These are phyloP conservation scores for Ceratocystis smalleyi DNA, from an alignment of 2,329 filamentous ascomycete species.

Conservation along the genomic window DNA sequence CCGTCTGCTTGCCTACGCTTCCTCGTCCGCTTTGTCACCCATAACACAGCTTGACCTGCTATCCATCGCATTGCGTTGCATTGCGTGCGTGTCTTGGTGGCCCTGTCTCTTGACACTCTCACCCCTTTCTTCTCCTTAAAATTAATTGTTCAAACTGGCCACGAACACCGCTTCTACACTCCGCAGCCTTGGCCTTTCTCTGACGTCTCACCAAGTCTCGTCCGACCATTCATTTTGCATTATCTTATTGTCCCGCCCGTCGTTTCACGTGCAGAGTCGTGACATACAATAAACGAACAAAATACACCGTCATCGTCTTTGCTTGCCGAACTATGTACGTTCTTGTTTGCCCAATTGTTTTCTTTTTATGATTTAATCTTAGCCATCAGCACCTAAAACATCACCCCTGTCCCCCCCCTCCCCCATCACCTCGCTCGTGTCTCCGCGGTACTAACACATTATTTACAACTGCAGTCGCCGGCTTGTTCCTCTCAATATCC, in stretches of 20 bases:
- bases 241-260: not conserved
- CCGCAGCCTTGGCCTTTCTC: not conserved
- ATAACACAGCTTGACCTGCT: too few species aligned
- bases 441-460: not conserved
- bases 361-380: not conserved
- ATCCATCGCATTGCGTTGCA: too few species aligned
- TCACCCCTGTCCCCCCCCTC: not conserved
- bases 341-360: not conserved
- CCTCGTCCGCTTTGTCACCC: too few species aligned
- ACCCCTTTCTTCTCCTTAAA: not conserved
- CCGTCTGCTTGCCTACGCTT: too few species aligned
- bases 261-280: not conserved
- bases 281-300: not conserved
- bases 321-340: not conserved
- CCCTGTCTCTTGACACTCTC: not conserved
- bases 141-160: not conserved
- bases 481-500: too few species aligned
- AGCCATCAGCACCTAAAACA: not conserved
- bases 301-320: not conserved
- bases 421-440: not conserved
- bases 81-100: too few species aligned
- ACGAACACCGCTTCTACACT: not conserved
- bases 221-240: not conserved
- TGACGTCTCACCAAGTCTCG: not conserved
- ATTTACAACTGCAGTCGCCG: not conserved